Conservation (phyloP, 2,329 filamentous ascomycete species). For the Monosporascus sp. region DNA sequence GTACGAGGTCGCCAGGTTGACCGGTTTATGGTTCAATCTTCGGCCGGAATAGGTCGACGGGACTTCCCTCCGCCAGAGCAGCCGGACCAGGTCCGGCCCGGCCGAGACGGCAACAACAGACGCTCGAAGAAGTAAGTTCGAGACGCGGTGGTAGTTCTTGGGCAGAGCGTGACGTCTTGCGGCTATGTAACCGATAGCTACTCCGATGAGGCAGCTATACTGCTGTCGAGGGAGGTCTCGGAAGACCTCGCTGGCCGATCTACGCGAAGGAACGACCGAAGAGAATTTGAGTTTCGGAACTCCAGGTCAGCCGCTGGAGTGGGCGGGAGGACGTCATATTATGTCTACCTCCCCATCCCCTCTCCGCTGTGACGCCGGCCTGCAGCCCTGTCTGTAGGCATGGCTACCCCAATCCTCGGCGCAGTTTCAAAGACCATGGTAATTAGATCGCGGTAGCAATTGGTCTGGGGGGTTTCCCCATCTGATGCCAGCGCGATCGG, state of each 20-base stretch:
- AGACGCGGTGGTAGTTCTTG: neutral
- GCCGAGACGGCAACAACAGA: no score
- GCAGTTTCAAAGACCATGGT: no score
- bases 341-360: neutral
- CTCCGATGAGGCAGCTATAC: neutral
- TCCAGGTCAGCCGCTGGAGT: neutral
- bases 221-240: neutral
- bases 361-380: neutral
- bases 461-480: no score
- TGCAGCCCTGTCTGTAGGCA: neutral
- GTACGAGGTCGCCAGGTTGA: neutral
- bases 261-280: no score
- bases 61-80: no score
- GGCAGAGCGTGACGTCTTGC: neutral
- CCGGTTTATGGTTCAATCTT: neutral
- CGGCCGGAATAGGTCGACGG: no score
- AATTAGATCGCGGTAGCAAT: no score
- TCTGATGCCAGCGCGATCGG: neutral
- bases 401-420: neutral
- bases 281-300: neutral
- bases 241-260: no score
- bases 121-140: neutral
- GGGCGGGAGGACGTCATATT: neutral
- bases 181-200: neutral
- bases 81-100: no score